A percentile compares a stretch with the other conserved stretches of the same genome.
Conservation (phyloP, 345 rosid genomes). For the Heritiera fomes region DNA sequence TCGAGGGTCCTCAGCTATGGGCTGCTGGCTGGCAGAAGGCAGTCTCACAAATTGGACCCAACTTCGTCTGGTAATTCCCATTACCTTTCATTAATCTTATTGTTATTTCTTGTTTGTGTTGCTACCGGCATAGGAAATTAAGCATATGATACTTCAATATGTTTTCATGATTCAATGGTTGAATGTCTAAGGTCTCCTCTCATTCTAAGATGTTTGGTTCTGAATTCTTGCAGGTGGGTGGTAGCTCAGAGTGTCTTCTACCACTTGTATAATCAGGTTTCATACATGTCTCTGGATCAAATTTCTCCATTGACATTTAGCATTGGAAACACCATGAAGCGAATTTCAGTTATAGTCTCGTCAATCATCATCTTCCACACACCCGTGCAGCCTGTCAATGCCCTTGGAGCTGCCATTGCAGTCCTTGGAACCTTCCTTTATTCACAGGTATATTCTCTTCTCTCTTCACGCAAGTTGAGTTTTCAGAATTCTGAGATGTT, state of each 20-base stretch:
- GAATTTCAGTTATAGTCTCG: constrained; percentile 71
- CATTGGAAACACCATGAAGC: constrained; percentile 77
- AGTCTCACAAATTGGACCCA: constrained; percentile 73
- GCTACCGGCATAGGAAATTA: too few species aligned
- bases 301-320: constrained; percentile 75
- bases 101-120: too few species aligned
- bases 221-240: constrained; percentile 65
- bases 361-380: constrained; percentile 77
- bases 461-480: neutral
- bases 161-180: too few species aligned
- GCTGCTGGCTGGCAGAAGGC: constrained; percentile 84
- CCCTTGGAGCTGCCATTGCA: constrained; percentile 74
- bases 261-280: constrained; percentile 76
- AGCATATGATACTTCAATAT: too few species aligned
- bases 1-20: constrained; percentile 95
- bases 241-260: constrained; percentile 77
- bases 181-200: neutral
- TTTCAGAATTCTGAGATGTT: neutral
- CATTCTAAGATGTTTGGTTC: constrained; percentile 19
- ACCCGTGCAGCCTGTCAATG: constrained; percentile 64
- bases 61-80: constrained; percentile 64
- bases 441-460: constrained; percentile 53
- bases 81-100: neutral
- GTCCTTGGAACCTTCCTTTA: constrained; percentile 74
- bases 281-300: constrained; percentile 78